A percentile compares a stretch with the other conserved stretches of the same genome.
Evolutionary conservation across 192 early-diverging fungal species (phyloP).

Genomic region (Coemansia sp.): DNA sequence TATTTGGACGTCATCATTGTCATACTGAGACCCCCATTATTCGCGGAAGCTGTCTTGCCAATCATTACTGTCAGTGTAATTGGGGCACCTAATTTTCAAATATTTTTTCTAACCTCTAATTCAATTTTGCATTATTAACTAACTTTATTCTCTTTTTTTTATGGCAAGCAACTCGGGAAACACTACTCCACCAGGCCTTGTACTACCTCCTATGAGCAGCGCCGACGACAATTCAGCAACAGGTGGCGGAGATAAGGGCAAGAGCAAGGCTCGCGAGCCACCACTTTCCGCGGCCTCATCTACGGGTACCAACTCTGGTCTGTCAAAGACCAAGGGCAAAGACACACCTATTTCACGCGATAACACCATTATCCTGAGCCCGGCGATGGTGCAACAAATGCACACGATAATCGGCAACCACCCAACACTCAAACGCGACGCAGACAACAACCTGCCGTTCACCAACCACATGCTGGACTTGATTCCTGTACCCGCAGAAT

Average conservation of each 20-base stretch:
- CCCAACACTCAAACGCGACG: conserved; percentile 40
- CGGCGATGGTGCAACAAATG: conserved; percentile 55
- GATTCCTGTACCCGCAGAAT: conserved; percentile 34
- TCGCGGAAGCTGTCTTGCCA: background rate
- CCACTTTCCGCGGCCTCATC: conserved; percentile 4
- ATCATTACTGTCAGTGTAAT: background rate
- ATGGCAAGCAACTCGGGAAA: conserved; percentile 9
- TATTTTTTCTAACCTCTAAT: background rate
- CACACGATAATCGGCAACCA: conserved; percentile 51
- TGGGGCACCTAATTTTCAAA: background rate
- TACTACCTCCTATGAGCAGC: conserved; percentile 4
- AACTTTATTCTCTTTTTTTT: background rate
- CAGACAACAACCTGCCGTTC: conserved; percentile 56
- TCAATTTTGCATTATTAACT: conserved; percentile 5
- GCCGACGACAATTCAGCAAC: conserved; percentile 10
- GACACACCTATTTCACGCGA: conserved; percentile 27
- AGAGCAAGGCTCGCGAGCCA: conserved; percentile 20
- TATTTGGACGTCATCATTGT: conserved; percentile 27
- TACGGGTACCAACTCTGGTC: background rate
- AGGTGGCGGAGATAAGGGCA: conserved; percentile 16
- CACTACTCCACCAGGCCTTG: conserved; percentile 6
- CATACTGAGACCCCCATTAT: background rate
- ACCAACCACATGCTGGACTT: conserved; percentile 52
- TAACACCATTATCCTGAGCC: conserved; percentile 42
- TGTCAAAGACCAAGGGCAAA: conserved; percentile 19